Base-by-base conservation (phyloP, 768 basidiomycete genomes). In the Psilocybe subaeruginosa region DNA sequence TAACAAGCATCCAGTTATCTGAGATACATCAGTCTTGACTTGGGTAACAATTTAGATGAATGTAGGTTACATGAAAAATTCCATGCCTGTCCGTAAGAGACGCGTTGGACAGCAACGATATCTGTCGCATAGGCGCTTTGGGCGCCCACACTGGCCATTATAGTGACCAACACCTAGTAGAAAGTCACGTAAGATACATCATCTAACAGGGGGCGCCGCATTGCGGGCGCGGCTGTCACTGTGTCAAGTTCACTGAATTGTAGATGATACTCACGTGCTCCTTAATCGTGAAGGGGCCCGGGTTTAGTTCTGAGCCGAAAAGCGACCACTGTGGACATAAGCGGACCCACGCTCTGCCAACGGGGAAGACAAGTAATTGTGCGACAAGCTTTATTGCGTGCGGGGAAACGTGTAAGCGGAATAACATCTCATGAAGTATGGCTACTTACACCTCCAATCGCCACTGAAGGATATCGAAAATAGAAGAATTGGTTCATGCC, bases 401-500 rank as follows among this genome's bases (percentile, higher is more conserved):
- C 53, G 55, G 49, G 69, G 66, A 48, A 69, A 73, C 17, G 8
- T 37, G 46, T 66, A 17, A 62, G 50, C 62, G 14, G 14, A n/a
- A 48, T 48, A 30, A 43, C 46, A 29, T 31, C 35, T 33, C 4
- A 54, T 48, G 31, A 16, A 57, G 48, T 14, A 27, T 49, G 39
- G 23, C 19, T n/a, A 76, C 78, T 73, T 60, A 78, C 79, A 56
- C 79, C 77, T n/a, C 79, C 80, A 62, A 92, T 80, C 23, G 78
- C 76, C 11, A 92, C 85, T 33, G 82, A 81, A 3, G 89, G 90
- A 67, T 84, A 91, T 30, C 90, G 83, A 65, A 91, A 84, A 72
- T 82, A 88, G 73, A 91, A 91, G 75, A 90, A 91, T 67, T 91
- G 90, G 73, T 92, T 92, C 78, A 91, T 78, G 46, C 90, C 88